These are phyloP conservation scores for Phytopythium vexans DNA, from an alignment of 352 stramenopile species.

Conservation along the genomic window DNA sequence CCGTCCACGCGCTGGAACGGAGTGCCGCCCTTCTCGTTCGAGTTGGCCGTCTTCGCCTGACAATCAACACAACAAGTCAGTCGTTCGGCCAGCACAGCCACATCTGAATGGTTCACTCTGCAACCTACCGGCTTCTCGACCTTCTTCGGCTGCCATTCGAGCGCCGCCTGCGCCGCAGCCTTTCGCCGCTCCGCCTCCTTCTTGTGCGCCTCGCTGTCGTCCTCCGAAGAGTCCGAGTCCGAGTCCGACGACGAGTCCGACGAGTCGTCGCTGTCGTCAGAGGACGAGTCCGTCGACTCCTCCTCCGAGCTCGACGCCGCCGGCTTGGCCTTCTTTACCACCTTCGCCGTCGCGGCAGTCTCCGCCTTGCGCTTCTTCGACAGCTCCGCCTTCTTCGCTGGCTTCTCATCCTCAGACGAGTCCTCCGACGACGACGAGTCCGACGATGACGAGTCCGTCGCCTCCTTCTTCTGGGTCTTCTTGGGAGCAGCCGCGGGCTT, in stretches of 20 bases:
- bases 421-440: slow-evolving; percentile 29
- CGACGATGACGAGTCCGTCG: slow-evolving; percentile 27
- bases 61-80: slow-evolving; percentile 4
- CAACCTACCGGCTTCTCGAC: slow-evolving; percentile 46
- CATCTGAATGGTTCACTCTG: background rate
- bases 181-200: slow-evolving; percentile 73
- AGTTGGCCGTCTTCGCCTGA: slow-evolving; percentile 29
- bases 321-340: slow-evolving; percentile 35
- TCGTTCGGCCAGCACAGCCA: background rate
- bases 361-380: slow-evolving; percentile 61
- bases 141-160: slow-evolving; percentile 92
- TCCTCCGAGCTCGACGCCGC: slow-evolving; percentile 32
- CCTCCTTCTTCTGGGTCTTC: slow-evolving; percentile 19
- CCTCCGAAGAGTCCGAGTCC: slow-evolving; percentile 56
- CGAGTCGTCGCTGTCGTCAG: slow-evolving; percentile 12
- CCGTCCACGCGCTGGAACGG: slow-evolving; percentile 98
- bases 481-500: slow-evolving; percentile 13
- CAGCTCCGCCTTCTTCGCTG: slow-evolving; percentile 21
- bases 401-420: slow-evolving; percentile 27
- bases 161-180: slow-evolving; percentile 83
- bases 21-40: slow-evolving; percentile 85
- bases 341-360: slow-evolving; percentile 10
- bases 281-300: slow-evolving; percentile 46
- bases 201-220: slow-evolving; percentile 39
- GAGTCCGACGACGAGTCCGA: slow-evolving; percentile 45